These are phyloP conservation scores for Aureobasidium sp. DNA, from an alignment of 2,329 filamentous ascomycete genomes.

Conservation along the genomic window DNA sequence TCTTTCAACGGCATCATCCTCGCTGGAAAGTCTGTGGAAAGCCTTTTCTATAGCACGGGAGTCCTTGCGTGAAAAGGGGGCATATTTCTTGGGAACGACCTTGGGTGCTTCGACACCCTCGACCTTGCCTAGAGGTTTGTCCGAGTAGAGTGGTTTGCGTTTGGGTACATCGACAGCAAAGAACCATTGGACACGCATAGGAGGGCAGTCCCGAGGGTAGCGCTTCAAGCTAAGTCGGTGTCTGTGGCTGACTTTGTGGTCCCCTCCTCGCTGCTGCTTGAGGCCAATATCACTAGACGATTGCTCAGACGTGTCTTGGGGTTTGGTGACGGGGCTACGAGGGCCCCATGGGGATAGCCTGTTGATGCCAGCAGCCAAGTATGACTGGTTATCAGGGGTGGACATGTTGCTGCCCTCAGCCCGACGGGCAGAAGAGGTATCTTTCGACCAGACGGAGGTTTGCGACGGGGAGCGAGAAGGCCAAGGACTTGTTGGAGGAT, in stretches of 20 bases:
- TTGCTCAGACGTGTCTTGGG: slow-evolving; percentile 21
- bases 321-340: slow-evolving; percentile 28
- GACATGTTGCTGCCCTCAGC: slow-evolving; percentile 23
- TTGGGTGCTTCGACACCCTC: slow-evolving; percentile 43
- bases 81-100: slow-evolving; percentile 71
- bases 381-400: slow-evolving; percentile 34
- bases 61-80: slow-evolving; percentile 68
- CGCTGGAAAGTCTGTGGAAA: slow-evolving; percentile 70
- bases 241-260: slow-evolving; percentile 47
- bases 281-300: slow-evolving; percentile 14
- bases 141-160: slow-evolving; percentile 52
- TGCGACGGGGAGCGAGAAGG: not conserved
- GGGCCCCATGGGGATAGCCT: slow-evolving; percentile 41
- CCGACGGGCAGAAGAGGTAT: slow-evolving; percentile 22
- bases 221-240: slow-evolving; percentile 52
- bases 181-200: slow-evolving; percentile 76
- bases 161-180: slow-evolving; percentile 93
- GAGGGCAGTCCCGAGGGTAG: slow-evolving; percentile 79
- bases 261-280: slow-evolving; percentile 44
- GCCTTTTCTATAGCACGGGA: slow-evolving; percentile 71
- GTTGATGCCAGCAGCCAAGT: slow-evolving; percentile 31
- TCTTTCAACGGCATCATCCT: slow-evolving; percentile 45
- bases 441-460: slow-evolving; percentile 22
- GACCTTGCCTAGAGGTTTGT: slow-evolving; percentile 31
- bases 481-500: not conserved